These are phyloP conservation scores for Leishmania amazonensis DNA, from an alignment of 208 protist species.

Conservation along the genomic window DNA sequence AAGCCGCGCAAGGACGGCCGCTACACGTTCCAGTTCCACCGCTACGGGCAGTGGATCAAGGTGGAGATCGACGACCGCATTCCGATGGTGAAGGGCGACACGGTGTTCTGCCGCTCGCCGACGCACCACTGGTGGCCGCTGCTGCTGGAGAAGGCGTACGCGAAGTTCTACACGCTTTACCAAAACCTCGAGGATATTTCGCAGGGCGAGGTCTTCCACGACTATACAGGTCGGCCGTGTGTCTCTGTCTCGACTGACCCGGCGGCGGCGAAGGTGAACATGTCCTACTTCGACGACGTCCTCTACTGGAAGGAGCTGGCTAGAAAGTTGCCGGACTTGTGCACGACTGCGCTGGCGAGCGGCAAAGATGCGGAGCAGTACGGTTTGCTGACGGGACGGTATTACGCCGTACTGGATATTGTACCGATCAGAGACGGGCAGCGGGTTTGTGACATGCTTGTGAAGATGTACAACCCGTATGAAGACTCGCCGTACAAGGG, in stretches of 20 bases:
- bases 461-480: conserved; percentile 63
- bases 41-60: conserved; percentile 66
- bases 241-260: conserved; percentile 44
- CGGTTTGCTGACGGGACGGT: conserved; percentile 46
- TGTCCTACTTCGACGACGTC: conserved; percentile 43
- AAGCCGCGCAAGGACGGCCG: conserved; percentile 57
- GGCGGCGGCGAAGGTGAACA: conserved; percentile 35
- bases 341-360: conserved; percentile 37
- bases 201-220: conserved; percentile 64
- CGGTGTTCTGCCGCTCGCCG: conserved; percentile 66
- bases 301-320: conserved; percentile 51
- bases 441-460: conserved; percentile 28
- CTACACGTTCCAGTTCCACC: conserved; percentile 71
- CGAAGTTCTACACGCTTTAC: conserved; percentile 86
- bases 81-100: conserved; percentile 48
- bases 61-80: conserved; percentile 70
- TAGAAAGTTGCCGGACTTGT: conserved; percentile 19
- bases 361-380: conserved; percentile 29
- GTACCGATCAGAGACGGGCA: conserved; percentile 24
- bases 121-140: conserved; percentile 77
- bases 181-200: conserved; percentile 55
- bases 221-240: conserved; percentile 66
- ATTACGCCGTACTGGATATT: conserved; percentile 54
- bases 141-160: conserved; percentile 75
- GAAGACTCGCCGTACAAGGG: conserved; percentile 46